phyloP scores from a whole-genome alignment of 495 filamentous ascomycete genomes.

The Daldinia childiae region DNA sequence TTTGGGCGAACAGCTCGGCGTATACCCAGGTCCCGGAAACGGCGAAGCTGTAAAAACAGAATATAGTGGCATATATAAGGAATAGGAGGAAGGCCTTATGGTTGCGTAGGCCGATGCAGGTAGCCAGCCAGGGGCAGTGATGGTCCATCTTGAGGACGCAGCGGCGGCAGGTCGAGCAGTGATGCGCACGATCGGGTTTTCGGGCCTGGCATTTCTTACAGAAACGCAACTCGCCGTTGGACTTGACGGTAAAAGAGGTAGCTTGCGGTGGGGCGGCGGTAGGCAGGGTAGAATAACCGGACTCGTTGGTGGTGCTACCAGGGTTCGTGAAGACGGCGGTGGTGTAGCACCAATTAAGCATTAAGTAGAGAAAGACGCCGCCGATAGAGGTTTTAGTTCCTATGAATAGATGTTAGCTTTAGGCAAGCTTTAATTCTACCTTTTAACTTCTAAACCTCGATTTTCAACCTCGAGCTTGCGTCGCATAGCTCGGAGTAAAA shows the following conservation, averaged over 20 bases:
- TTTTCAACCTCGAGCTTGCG: neutral
- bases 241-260: slow-evolving; percentile 88
- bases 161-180: slow-evolving; percentile 90
- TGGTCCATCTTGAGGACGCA: slow-evolving; percentile 99
- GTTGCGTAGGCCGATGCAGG: slow-evolving; percentile 91
- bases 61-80: slow-evolving; percentile 87
- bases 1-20: slow-evolving; percentile 76
- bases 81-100: slow-evolving; percentile 97
- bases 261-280: slow-evolving; percentile 60
- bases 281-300: slow-evolving; percentile 63
- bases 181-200: slow-evolving; percentile 96
- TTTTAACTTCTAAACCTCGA: neutral
- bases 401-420: slow-evolving; percentile 30
- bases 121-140: slow-evolving; percentile 98
- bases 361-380: slow-evolving; percentile 75
- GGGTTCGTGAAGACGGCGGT: slow-evolving; percentile 91
- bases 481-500: slow-evolving; percentile 7
- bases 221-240: slow-evolving; percentile 82
- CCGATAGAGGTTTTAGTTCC: slow-evolving; percentile 60
- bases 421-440: neutral
- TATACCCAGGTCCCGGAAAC: slow-evolving; percentile 81
- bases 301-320: slow-evolving; percentile 67
- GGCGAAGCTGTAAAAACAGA: slow-evolving; percentile 82
- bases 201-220: slow-evolving; percentile 96
- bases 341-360: slow-evolving; percentile 89